A percentile compares a stretch with the other conserved stretches of the same genome.
These are phyloP conservation scores for Calocybe indica DNA, from an alignment of 768 basidiomycete species.

Conservation along the genomic window DNA sequence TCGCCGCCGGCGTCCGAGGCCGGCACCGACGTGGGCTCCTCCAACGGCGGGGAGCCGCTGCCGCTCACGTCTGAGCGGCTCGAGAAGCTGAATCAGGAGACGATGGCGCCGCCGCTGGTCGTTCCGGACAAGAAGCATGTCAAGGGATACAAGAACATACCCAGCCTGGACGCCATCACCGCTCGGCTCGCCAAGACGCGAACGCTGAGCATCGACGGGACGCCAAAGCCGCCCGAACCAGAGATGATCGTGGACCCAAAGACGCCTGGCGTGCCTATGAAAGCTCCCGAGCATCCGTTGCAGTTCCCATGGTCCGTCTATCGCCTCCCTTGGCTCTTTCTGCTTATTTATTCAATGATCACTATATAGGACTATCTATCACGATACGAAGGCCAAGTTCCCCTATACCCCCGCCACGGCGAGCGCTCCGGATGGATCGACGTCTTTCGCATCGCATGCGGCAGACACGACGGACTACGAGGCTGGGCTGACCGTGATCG, in stretches of 20 bases:
- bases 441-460: slow-evolving; percentile 29
- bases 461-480: slow-evolving; percentile 76
- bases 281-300: slow-evolving; percentile 78
- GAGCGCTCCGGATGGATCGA: slow-evolving; percentile 15
- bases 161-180: slow-evolving; percentile 80
- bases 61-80: slow-evolving; percentile 63
- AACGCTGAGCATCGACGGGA: slow-evolving; percentile 57
- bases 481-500: slow-evolving; percentile 79
- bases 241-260: slow-evolving; percentile 80
- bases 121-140: slow-evolving; percentile 25
- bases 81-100: slow-evolving; percentile 58
- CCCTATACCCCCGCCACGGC: slow-evolving; percentile 47
- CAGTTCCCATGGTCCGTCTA: slow-evolving; percentile 73
- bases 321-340: background rate
- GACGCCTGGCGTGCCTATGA: slow-evolving; percentile 67
- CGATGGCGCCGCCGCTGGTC: slow-evolving; percentile 17
- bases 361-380: slow-evolving; percentile 73
- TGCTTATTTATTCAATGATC: background rate
- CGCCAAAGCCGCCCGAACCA: slow-evolving; percentile 66
- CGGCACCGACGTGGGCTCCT: slow-evolving; percentile 19
- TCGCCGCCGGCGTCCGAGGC: slow-evolving; percentile 43
- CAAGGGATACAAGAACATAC: slow-evolving; percentile 86
- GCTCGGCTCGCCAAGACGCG: slow-evolving; percentile 69
- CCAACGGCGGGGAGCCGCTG: slow-evolving; percentile 29
- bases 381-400: slow-evolving; percentile 76